A percentile compares a stretch with the other conserved stretches of the same genome.
These are phyloP conservation scores for Dendrobium catenatum DNA, from an alignment of 106 monocot species.

Conservation along the genomic window DNA sequence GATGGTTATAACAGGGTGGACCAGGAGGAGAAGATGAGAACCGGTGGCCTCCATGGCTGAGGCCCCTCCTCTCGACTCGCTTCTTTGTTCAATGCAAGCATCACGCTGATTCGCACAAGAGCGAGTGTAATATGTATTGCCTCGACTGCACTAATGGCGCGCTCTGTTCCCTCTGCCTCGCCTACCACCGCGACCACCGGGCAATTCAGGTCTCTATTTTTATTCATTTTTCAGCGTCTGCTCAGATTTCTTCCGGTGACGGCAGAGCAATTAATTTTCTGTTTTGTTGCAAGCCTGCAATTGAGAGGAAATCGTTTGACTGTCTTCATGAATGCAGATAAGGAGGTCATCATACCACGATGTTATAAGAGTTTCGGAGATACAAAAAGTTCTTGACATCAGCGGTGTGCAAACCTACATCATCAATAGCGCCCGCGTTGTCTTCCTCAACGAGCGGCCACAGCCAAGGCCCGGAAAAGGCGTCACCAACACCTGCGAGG, in stretches of 20 bases:
- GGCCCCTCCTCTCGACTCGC: conserved; percentile 47
- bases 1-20: conserved; percentile 1
- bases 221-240: background rate
- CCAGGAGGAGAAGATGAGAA: conserved; percentile 3
- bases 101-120: conserved; percentile 77
- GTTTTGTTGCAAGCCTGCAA: background rate
- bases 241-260: background rate
- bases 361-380: conserved; percentile 90
- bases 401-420: conserved; percentile 82
- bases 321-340: conserved; percentile 35
- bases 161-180: conserved; percentile 77
- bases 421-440: conserved; percentile 97
- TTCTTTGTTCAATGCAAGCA: conserved; percentile 87
- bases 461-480: conserved; percentile 52
- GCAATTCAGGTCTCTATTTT: conserved; percentile 59
- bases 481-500: conserved; percentile 46
- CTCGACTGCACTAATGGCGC: conserved; percentile 73
- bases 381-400: conserved; percentile 78
- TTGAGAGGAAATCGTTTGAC: background rate
- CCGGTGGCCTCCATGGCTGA: conserved; percentile 80
- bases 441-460: conserved; percentile 64
- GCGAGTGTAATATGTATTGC: conserved; percentile 97
- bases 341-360: conserved; percentile 94
- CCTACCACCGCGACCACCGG: conserved; percentile 61
- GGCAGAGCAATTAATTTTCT: background rate